Conservation (phyloP, 1,284 basidiomycete species). For the Cryptococcus depauperatus region DNA sequence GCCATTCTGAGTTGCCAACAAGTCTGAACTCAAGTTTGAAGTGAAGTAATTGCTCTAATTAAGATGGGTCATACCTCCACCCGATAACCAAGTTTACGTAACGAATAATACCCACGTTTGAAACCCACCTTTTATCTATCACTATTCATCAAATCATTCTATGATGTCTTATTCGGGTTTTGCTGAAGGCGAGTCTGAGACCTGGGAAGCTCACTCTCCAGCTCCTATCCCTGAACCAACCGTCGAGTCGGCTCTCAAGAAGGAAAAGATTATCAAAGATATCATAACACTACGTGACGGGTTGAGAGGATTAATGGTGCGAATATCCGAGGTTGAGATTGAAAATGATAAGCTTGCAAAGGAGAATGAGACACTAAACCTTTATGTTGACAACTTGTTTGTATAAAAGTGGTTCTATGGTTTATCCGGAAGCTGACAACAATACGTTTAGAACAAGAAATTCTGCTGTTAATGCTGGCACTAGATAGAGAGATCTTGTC, state of each 20-base stretch:
- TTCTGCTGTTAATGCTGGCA: slow-evolving; percentile 40
- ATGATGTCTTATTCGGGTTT: slow-evolving; percentile 8
- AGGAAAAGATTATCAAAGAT: slow-evolving; percentile 40
- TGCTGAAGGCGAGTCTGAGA: slow-evolving; percentile 1
- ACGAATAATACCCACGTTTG: neutral
- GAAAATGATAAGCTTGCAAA: slow-evolving; percentile 39
- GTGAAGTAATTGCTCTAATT: too few relatives aligned
- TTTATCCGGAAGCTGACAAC: neutral
- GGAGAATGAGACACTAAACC: slow-evolving; percentile 41
- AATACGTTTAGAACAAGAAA: slow-evolving; percentile 34
- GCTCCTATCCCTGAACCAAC: slow-evolving; percentile 17
- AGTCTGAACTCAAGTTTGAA: neutral
- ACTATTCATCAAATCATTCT: neutral
- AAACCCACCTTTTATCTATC: neutral
- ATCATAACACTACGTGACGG: slow-evolving; percentile 37
- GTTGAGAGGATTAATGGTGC: slow-evolving; percentile 34
- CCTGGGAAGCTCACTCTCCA: slow-evolving; percentile 6
- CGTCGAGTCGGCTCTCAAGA: slow-evolving; percentile 33
- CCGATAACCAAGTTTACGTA: slow-evolving; percentile 1
- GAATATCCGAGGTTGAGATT: slow-evolving; percentile 34
- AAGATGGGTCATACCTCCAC: slow-evolving; percentile 3
- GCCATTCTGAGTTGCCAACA: slow-evolving; percentile 2
- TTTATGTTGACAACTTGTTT: slow-evolving; percentile 44
- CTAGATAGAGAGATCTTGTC: too few relatives aligned
- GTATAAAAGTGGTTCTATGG: slow-evolving; percentile 6